These are phyloP conservation scores for Linnemannia exigua DNA, from an alignment of 192 early-diverging fungal species.

Conservation along the genomic window DNA sequence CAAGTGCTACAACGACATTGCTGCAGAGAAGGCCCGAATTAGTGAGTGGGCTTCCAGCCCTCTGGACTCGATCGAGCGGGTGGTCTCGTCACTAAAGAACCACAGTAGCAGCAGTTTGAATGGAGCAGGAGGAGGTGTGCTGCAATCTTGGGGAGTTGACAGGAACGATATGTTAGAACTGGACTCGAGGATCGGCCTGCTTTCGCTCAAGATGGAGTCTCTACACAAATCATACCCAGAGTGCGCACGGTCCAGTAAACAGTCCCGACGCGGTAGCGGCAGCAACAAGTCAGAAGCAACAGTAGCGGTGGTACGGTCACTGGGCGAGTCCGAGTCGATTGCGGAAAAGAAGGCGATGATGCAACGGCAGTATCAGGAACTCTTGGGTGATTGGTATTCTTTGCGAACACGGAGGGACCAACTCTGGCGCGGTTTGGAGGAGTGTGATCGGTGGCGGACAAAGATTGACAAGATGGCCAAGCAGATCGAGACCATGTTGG, in stretches of 20 bases:
- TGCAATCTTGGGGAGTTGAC: slow-evolving; percentile 25
- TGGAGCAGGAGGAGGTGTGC: slow-evolving; percentile 1
- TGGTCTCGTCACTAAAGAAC: slow-evolving; percentile 13
- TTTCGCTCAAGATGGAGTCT: slow-evolving; percentile 35
- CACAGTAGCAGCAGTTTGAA: slow-evolving; percentile 19
- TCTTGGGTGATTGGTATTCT: slow-evolving; percentile 21
- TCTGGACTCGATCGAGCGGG: neutral
- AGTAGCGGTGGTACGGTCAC: neutral
- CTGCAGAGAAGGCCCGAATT: slow-evolving; percentile 17
- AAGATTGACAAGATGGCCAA: slow-evolving; percentile 53
- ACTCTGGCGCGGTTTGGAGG: slow-evolving; percentile 47
- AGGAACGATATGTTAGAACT: slow-evolving; percentile 55
- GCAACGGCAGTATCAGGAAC: slow-evolving; percentile 22
- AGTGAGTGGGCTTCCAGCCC: slow-evolving; percentile 12
- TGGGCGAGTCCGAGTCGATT: slow-evolving; percentile 24
- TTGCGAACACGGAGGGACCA: slow-evolving; percentile 38
- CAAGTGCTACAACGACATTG: slow-evolving; percentile 39
- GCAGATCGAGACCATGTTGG: slow-evolving; percentile 53
- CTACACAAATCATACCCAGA: slow-evolving; percentile 47
- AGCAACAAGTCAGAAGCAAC: slow-evolving; percentile 4
- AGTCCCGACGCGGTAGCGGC: neutral
- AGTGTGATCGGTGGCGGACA: slow-evolving; percentile 50
- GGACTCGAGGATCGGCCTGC: slow-evolving; percentile 41
- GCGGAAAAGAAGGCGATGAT: slow-evolving; percentile 40
- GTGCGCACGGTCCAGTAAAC: slow-evolving; percentile 23